Evolutionary conservation across 495 filamentous ascomycete species (phyloP).

Genomic region (Xylaria sp.): DNA sequence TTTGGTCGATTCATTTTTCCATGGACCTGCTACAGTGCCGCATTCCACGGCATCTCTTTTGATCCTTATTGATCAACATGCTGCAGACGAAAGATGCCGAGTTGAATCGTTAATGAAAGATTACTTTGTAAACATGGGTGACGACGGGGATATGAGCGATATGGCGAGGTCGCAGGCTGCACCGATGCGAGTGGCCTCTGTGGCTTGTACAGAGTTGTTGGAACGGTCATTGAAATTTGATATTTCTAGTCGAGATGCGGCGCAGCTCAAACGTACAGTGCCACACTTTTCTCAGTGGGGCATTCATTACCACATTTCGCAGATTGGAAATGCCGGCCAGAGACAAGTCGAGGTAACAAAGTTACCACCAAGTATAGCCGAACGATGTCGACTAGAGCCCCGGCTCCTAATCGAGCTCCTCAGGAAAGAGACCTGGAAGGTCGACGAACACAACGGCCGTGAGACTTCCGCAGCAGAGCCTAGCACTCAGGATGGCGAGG

Average conservation of each 20-base stretch:
- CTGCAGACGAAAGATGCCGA: slow-evolving; percentile 86
- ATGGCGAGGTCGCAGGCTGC: slow-evolving; percentile 19
- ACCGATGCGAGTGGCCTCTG: slow-evolving; percentile 17
- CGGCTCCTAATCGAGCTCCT: slow-evolving; percentile 72
- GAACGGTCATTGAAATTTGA: slow-evolving; percentile 67
- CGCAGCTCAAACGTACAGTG: slow-evolving; percentile 61
- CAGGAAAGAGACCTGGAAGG: slow-evolving; percentile 74
- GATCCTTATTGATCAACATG: slow-evolving; percentile 91
- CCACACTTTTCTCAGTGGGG: slow-evolving; percentile 74
- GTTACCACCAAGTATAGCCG: slow-evolving; percentile 75
- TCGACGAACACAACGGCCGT: slow-evolving; percentile 37
- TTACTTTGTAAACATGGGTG: slow-evolving; percentile 42
- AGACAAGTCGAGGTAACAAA: slow-evolving; percentile 55
- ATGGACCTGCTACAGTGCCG: slow-evolving; percentile 8
- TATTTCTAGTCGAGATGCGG: slow-evolving; percentile 62
- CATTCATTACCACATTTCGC: slow-evolving; percentile 61
- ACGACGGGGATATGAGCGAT: background rate
- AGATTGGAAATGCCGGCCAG: background rate
- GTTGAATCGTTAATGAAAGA: slow-evolving; percentile 69
- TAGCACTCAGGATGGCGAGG: slow-evolving; percentile 13
- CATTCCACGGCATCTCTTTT: slow-evolving; percentile 49
- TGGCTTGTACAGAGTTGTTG: slow-evolving; percentile 35
- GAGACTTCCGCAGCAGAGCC: background rate
- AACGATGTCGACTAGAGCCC: slow-evolving; percentile 76
- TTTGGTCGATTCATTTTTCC: slow-evolving; percentile 22